Evolutionary conservation across 139 green algal species (phyloP).

Genomic region (Chlorella sorokiniana): DNA sequence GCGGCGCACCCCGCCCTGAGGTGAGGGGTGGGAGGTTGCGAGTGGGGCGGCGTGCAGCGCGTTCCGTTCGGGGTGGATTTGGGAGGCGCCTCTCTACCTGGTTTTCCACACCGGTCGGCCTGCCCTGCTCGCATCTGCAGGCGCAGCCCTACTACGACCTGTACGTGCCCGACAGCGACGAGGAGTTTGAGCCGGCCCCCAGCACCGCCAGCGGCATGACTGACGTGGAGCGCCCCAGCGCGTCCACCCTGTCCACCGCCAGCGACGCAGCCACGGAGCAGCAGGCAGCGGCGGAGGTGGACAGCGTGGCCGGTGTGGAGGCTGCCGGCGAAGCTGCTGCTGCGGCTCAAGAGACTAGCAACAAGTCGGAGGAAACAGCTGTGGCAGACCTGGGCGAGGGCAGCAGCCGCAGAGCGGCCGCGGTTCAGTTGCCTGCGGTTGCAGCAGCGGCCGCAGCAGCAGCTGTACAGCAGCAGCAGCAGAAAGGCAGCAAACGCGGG

Average conservation of each 20-base stretch:
- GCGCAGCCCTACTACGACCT: constrained; percentile 51
- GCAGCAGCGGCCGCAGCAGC: not conserved
- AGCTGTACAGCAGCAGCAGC: not conserved
- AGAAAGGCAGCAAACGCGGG: not conserved
- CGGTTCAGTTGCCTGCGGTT: not conserved
- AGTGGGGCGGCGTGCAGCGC: no score
- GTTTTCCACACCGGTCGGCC: not conserved
- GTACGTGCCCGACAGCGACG: constrained; percentile 52
- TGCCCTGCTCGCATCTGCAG: not conserved
- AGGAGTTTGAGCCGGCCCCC: constrained; percentile 51
- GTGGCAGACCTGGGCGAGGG: not conserved
- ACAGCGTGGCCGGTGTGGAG: not conserved
- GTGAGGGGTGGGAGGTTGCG: not conserved
- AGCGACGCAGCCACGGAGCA: constrained; percentile 3
- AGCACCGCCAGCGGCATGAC: constrained; percentile 47
- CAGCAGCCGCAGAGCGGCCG: not conserved
- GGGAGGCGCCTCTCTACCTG: no score
- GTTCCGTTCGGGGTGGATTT: no score
- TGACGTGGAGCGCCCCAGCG: not conserved
- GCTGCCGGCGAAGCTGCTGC: not conserved
- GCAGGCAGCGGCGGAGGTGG: not conserved
- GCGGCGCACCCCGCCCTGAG: constrained; percentile 61
- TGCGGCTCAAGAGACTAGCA: not conserved
- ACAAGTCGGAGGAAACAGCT: constrained; percentile 18
- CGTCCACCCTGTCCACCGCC: not conserved